phyloP scores from a whole-genome alignment of 148 eudicot species.

The Mesembryanthemum crystallinum region DNA sequence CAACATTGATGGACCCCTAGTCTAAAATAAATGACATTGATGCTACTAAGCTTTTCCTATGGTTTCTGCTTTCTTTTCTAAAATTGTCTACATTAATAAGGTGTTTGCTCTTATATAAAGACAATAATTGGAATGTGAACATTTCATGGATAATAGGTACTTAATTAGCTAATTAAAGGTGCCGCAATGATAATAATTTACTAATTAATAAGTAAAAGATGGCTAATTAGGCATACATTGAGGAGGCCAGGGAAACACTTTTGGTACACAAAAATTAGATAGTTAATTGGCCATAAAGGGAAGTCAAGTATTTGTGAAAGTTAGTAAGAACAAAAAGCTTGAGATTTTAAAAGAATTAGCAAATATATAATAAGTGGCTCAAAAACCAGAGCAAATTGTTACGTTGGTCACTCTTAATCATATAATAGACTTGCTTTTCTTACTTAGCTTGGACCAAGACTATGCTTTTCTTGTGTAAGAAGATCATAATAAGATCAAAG shows the following conservation, averaged over 20 bases:
- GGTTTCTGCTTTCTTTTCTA: too few relatives aligned
- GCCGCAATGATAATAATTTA: too few relatives aligned
- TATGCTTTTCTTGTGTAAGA: constrained; percentile 76
- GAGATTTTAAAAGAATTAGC: neutral
- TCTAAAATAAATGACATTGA: too few relatives aligned
- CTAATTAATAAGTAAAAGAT: neutral
- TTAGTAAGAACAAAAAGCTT: constrained; percentile 12
- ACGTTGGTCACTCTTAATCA: neutral
- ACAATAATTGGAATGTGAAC: neutral
- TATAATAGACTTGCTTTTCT: constrained; percentile 23
- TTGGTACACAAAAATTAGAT: constrained; percentile 7
- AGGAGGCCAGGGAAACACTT: neutral
- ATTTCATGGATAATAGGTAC: neutral
- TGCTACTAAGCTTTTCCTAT: too few relatives aligned
- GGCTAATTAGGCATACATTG: neutral
- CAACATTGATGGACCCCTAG: too few relatives aligned
- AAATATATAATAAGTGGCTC: constrained; percentile 11
- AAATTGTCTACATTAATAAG: too few relatives aligned
- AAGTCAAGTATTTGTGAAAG: constrained; percentile 17
- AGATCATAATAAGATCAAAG: constrained; percentile 29
- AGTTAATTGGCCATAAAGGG: constrained; percentile 18
- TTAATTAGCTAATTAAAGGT: too few relatives aligned
- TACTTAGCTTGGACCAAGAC: constrained; percentile 50
- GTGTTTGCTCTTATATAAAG: too few relatives aligned
- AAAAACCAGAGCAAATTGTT: neutral